Evolutionary conservation across 768 basidiomycete species (phyloP).

Genomic region (Russula olivacea): DNA sequence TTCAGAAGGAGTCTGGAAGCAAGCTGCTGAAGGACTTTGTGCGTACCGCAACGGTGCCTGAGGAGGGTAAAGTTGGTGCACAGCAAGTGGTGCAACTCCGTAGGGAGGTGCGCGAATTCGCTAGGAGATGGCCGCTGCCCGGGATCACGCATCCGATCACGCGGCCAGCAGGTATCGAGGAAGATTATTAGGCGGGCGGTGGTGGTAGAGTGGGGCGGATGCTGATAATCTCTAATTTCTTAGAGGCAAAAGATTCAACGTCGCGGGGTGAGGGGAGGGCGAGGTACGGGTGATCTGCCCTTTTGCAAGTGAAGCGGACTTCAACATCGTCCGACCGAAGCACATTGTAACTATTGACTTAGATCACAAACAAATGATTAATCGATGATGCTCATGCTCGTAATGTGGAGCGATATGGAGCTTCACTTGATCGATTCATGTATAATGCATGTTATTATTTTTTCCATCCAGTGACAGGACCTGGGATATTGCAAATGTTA

Average conservation of each 20-base stretch:
- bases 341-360: background rate
- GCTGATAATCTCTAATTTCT: background rate
- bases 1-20: conserved; percentile 92
- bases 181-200: conserved; percentile 36
- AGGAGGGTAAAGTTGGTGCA: conserved; percentile 66
- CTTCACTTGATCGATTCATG: background rate
- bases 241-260: conserved; percentile 23
- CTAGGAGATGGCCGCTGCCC: conserved; percentile 86
- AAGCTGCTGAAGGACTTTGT: conserved; percentile 97
- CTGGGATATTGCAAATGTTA: background rate
- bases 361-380: background rate
- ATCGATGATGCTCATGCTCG: background rate
- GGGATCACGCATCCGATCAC: conserved; percentile 53
- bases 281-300: background rate
- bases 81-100: conserved; percentile 66
- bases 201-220: background rate
- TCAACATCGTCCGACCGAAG: conserved; percentile 25
- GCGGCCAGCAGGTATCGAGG: conserved; percentile 58
- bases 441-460: background rate
- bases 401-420: background rate
- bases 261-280: background rate
- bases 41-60: conserved; percentile 61
- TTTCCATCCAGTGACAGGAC: background rate
- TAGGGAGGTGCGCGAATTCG: conserved; percentile 77
- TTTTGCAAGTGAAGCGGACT: conserved; percentile 20